These are phyloP conservation scores for Ceratobasidium sp. DNA, from an alignment of 1,284 basidiomycete genomes.

Conservation along the genomic window DNA sequence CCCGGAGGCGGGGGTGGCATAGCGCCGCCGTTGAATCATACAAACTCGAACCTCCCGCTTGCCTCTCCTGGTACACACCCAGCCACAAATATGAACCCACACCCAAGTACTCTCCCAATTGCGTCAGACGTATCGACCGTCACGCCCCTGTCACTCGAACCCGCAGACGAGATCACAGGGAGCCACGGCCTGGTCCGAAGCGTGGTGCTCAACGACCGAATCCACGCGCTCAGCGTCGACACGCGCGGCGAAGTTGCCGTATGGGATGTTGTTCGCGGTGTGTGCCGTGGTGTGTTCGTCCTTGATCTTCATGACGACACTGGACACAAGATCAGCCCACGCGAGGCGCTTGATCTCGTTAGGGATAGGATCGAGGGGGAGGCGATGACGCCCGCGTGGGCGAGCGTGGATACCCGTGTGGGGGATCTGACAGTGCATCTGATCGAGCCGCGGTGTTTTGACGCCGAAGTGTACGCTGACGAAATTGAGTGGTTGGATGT, in stretches of 20 bases:
- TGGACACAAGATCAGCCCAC: slow-evolving; percentile 60
- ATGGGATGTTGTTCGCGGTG: slow-evolving; percentile 89
- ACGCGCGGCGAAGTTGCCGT: slow-evolving; percentile 86
- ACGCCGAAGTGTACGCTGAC: slow-evolving; percentile 94
- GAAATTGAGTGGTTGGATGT: slow-evolving; percentile 78
- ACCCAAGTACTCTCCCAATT: slow-evolving; percentile 30
- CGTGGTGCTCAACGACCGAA: slow-evolving; percentile 86
- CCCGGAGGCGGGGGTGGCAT: slow-evolving; percentile 1
- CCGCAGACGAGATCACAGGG: slow-evolving; percentile 81
- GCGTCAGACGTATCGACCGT: slow-evolving; percentile 39
- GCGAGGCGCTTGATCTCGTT: slow-evolving; percentile 89
- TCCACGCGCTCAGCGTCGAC: slow-evolving; percentile 92
- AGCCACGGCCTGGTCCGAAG: slow-evolving; percentile 83
- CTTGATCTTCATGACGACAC: slow-evolving; percentile 55
- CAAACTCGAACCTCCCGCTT: slow-evolving; percentile 33
- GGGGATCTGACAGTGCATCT: slow-evolving; percentile 91
- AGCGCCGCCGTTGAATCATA: slow-evolving; percentile 28
- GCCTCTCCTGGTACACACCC: slow-evolving; percentile 6
- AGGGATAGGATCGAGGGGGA: slow-evolving; percentile 92
- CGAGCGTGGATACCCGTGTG: slow-evolving; percentile 87
- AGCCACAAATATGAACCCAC: neutral
- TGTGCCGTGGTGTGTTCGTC: slow-evolving; percentile 83
- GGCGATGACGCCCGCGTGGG: slow-evolving; percentile 87
- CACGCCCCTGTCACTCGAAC: slow-evolving; percentile 58
- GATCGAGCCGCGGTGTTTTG: slow-evolving; percentile 83